Evolutionary conservation across 2,329 filamentous ascomycete species (phyloP).

Genomic region (Trichoderma sp.): DNA sequence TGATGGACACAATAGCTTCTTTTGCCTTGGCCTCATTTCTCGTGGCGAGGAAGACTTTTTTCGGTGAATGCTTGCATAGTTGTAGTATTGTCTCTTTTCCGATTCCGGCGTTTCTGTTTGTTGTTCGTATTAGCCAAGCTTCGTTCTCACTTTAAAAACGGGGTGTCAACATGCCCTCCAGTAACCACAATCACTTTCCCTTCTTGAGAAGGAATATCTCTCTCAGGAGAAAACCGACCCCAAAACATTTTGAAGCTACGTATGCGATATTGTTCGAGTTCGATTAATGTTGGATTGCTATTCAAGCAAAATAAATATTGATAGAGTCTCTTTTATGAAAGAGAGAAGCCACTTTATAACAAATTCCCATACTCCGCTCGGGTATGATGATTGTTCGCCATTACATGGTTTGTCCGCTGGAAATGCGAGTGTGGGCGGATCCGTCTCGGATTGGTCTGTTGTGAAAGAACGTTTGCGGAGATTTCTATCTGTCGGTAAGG

Average conservation of each 20-base stretch:
- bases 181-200: slow-evolving; percentile 52
- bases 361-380: background rate
- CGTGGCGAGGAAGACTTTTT: slow-evolving; percentile 54
- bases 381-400: background rate
- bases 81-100: slow-evolving; percentile 30
- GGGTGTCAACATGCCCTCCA: slow-evolving; percentile 39
- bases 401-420: background rate
- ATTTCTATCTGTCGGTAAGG: background rate
- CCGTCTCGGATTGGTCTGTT: background rate
- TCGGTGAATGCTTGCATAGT: slow-evolving; percentile 43
- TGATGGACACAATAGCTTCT: slow-evolving; percentile 39
- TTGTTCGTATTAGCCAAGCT: background rate
- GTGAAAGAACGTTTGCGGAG: background rate
- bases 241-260: background rate
- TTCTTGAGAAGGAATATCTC: slow-evolving; percentile 44
- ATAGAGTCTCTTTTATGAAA: background rate
- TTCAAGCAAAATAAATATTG: background rate
- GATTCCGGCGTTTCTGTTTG: slow-evolving; percentile 37
- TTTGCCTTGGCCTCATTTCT: slow-evolving; percentile 45
- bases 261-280: background rate
- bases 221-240: slow-evolving; percentile 32
- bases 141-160: background rate
- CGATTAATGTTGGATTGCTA: background rate
- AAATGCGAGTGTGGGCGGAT: background rate
- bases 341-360: background rate